phyloP scores from a whole-genome alignment of 208 protist genomes.

The Trypanosoma vivax region DNA sequence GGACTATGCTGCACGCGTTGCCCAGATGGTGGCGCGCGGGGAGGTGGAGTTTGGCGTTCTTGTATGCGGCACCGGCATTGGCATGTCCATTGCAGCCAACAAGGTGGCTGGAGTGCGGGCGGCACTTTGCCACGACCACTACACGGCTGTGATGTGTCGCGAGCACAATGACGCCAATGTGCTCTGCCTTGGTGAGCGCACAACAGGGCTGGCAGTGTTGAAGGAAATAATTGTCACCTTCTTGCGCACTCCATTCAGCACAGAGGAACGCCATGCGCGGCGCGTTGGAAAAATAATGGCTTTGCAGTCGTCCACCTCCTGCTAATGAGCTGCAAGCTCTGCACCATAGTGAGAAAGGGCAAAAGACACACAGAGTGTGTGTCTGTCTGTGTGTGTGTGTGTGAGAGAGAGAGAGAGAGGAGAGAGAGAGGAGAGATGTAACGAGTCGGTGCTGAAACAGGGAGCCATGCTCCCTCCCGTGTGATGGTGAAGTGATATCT shows the following conservation, averaged over 20 bases:
- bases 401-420: too few relatives aligned
- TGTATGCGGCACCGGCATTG: slow-evolving; percentile 93
- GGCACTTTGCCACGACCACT: slow-evolving; percentile 90
- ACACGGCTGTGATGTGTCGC: slow-evolving; percentile 78
- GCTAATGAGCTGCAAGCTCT: not conserved
- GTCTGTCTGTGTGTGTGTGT: too few relatives aligned
- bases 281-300: slow-evolving; percentile 61
- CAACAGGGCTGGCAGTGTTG: slow-evolving; percentile 74
- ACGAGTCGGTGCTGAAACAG: too few relatives aligned
- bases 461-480: too few relatives aligned
- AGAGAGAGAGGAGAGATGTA: too few relatives aligned
- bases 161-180: slow-evolving; percentile 93
- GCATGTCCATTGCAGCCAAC: slow-evolving; percentile 94
- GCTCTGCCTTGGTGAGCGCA: slow-evolving; percentile 83
- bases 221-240: slow-evolving; percentile 84
- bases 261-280: slow-evolving; percentile 53
- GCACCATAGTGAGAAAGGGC: not conserved
- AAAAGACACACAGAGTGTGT: too few relatives aligned
- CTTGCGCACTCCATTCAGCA: slow-evolving; percentile 77
- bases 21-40: slow-evolving; percentile 47
- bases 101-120: slow-evolving; percentile 90
- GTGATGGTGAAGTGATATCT: too few relatives aligned
- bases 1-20: slow-evolving; percentile 76
- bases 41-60: slow-evolving; percentile 78
- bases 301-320: slow-evolving; percentile 5